A percentile compares a stretch with the other conserved stretches of the same genome.
phyloP scores from a whole-genome alignment of 2,329 filamentous ascomycete genomes.

The Zymoseptoria brevis region DNA sequence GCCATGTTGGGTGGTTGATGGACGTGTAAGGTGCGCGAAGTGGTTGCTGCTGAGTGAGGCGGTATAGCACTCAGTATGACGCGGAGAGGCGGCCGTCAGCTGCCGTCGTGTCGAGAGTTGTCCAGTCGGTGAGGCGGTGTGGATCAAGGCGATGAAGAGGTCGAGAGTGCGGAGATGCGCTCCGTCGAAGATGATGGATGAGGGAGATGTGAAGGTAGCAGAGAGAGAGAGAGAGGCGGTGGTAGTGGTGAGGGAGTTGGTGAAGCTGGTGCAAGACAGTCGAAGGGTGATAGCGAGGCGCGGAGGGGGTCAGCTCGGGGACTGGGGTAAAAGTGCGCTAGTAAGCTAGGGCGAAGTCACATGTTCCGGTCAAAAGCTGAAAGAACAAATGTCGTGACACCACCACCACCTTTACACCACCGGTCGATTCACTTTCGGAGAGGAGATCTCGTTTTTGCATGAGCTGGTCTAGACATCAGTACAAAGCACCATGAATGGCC shows the following conservation, averaged over 20 bases:
- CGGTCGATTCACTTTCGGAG: neutral
- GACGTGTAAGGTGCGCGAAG: constrained; percentile 1
- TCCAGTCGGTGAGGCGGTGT: constrained; percentile 1
- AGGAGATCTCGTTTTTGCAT: neutral
- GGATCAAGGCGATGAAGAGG: neutral
- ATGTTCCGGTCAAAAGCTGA: neutral
- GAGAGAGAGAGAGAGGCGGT: neutral
- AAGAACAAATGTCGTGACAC: neutral
- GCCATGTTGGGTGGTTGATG: constrained; percentile 30
- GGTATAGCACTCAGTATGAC: neutral
- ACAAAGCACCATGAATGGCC: neutral
- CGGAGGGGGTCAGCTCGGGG: neutral
- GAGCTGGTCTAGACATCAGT: neutral
- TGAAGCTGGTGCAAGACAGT: neutral
- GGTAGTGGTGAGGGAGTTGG: neutral
- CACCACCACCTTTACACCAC: neutral
- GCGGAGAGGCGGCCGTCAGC: neutral
- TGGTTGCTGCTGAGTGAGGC: neutral
- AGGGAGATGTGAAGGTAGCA: neutral
- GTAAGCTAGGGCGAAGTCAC: neutral
- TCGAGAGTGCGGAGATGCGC: constrained; percentile 3
- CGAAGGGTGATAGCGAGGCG: neutral
- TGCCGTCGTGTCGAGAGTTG: neutral
- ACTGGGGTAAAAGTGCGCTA: neutral
- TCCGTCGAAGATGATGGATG: constrained; percentile 1